These are phyloP conservation scores for Prototheca wickerhamii DNA, from an alignment of 163 green algal species.

Conservation along the genomic window DNA sequence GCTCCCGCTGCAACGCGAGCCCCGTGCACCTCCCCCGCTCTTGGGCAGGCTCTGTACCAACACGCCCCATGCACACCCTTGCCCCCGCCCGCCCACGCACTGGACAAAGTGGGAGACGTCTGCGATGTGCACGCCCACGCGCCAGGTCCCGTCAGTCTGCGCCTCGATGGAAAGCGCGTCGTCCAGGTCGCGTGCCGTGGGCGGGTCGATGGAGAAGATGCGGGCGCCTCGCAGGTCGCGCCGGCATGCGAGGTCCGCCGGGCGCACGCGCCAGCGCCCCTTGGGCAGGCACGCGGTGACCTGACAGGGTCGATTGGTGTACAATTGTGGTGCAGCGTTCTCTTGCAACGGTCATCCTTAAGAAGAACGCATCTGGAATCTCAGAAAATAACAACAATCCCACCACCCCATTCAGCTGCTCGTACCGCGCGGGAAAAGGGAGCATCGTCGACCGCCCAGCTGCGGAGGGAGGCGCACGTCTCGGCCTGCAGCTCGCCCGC, in stretches of 20 bases:
- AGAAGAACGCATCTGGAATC: no score
- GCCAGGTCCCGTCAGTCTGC: conserved; percentile 30
- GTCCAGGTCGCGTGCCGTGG: conserved; percentile 87
- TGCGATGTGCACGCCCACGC: conserved; percentile 96
- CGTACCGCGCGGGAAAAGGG: no score
- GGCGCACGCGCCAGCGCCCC: conserved; percentile 57
- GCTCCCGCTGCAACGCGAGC: background rate
- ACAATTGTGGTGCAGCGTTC: background rate
- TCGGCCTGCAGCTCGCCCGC: no score
- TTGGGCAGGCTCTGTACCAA: background rate
- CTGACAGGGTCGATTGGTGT: conserved; percentile 7
- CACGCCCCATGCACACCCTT: background rate
- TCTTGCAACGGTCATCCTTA: background rate
- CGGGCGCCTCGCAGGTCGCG: conserved; percentile 46
- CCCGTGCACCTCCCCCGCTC: background rate
- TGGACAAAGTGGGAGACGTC: conserved; percentile 86
- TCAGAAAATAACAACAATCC: no score
- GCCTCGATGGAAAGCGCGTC: conserved; percentile 71
- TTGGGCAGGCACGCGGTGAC: conserved; percentile 71
- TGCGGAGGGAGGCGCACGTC: no score
- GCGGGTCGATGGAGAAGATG: conserved; percentile 91
- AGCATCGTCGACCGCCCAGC: no score
- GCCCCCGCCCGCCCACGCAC: background rate
- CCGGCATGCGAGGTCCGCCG: conserved; percentile 44
- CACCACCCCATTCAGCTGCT: no score